These are phyloP conservation scores for Berkeleyomyces rouxiae DNA, from an alignment of 2,329 filamentous ascomycete species.

Conservation along the genomic window DNA sequence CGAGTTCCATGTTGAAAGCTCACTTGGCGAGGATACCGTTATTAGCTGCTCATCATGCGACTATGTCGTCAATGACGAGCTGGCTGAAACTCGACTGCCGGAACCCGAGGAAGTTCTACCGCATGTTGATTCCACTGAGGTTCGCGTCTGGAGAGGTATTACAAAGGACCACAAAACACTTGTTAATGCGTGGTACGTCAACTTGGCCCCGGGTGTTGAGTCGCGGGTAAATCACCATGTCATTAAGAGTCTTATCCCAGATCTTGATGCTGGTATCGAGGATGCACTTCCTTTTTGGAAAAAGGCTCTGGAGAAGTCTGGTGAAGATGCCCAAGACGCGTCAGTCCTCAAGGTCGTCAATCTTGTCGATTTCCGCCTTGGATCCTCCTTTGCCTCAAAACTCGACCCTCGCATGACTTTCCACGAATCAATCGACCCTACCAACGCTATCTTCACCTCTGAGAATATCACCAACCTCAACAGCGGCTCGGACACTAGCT, in stretches of 20 bases:
- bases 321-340: neutral
- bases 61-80: conserved; percentile 74
- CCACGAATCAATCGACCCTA: neutral
- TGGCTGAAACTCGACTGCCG: conserved; percentile 33
- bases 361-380: conserved; percentile 20
- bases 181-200: conserved; percentile 53
- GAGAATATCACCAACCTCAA: neutral
- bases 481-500: neutral
- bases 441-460: neutral
- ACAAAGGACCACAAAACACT: conserved; percentile 50
- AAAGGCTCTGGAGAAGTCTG: conserved; percentile 19
- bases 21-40: conserved; percentile 71
- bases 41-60: conserved; percentile 58
- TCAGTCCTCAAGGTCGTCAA: conserved; percentile 20
- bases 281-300: conserved; percentile 38
- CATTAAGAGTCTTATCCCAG: conserved; percentile 47
- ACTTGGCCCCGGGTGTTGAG: conserved; percentile 16
- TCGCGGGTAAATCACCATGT: conserved; percentile 33
- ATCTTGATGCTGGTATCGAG: conserved; percentile 56
- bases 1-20: conserved; percentile 74
- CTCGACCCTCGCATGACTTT: neutral
- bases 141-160: conserved; percentile 42
- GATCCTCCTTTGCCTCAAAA: neutral
- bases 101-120: neutral
- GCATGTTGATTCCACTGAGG: neutral